Base-by-base conservation (phyloP, 1,284 basidiomycete genomes). In the Ustilago trichophora region DNA sequence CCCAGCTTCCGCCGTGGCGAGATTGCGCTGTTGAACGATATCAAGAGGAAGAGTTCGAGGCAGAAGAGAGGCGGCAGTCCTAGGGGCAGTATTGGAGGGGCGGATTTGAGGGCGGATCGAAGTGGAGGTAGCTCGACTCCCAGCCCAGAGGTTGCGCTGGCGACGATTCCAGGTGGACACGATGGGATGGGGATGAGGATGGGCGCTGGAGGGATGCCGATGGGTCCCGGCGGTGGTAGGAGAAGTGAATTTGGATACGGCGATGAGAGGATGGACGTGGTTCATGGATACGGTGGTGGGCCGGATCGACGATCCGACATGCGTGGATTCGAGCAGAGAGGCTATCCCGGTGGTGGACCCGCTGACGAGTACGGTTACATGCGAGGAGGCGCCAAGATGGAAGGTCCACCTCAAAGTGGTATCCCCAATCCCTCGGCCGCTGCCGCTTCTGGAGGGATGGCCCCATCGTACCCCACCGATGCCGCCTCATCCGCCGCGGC, bases 11-110 rank as follows among this genome's bases (percentile, higher is more conserved):
- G 73, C 15, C 58, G 74, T 3, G 76, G 76, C 29, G 73, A 78
- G 47, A 65, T 76, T 22, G 64, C 63, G 13, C 43, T 74, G 35
- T 52, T 78, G 16, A 63, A 59, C 50, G 72, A 75, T 13, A 78
- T 78, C 57, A 78, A 78, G 64, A 57, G 76, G 13, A 78, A 76
- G 63, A 66, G 62, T 21, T 75, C 75, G 13, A 35, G 76, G 37
- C 74, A 73, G 38, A 72, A 75, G 56, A 44, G 69, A 6, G 51
- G 54, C 6, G 71, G 60, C 2, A 60, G 55, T 19, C 60, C 62
- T 16, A 31, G 54, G 0, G 70, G 59, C 10, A 71, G 67, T 32
- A 38, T 71, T 11, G 50, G 58, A 9, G 64, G 58, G 12, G 52
- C 52, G 1, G 68, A 57, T 27, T 10, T 66, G 47, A 47, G 58